phyloP scores from a whole-genome alignment of 352 stramenopile genomes.

The Phytophthora uliginosa region DNA sequence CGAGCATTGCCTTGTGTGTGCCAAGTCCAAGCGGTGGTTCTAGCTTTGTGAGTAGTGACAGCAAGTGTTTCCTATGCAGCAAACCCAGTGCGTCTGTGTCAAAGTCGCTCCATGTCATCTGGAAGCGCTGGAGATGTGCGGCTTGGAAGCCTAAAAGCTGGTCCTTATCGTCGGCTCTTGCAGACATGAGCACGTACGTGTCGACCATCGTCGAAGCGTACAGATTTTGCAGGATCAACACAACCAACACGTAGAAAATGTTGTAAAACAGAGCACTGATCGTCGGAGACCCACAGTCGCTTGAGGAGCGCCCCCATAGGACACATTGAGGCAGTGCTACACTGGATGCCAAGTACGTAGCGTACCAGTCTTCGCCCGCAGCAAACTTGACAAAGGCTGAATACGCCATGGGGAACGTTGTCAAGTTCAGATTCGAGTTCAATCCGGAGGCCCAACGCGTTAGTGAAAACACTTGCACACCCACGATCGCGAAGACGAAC shows the following conservation, averaged over 20 bases:
- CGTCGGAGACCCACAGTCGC: slow-evolving; percentile 73
- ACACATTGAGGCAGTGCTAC: slow-evolving; percentile 71
- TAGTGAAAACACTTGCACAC: slow-evolving; percentile 85
- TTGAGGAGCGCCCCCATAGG: slow-evolving; percentile 46
- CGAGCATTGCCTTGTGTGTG: slow-evolving; percentile 45
- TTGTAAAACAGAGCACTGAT: slow-evolving; percentile 84
- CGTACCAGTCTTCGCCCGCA: slow-evolving; percentile 87
- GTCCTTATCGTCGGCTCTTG: slow-evolving; percentile 66
- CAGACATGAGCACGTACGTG: slow-evolving; percentile 83
- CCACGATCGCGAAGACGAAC: slow-evolving; percentile 87
- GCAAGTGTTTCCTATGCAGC: slow-evolving; percentile 74
- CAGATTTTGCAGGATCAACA: slow-evolving; percentile 84
- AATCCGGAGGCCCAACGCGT: slow-evolving; percentile 84
- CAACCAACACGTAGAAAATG: slow-evolving; percentile 83
- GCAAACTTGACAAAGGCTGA: slow-evolving; percentile 86
- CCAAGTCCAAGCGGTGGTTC: slow-evolving; percentile 68
- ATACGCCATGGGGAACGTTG: slow-evolving; percentile 83
- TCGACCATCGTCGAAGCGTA: slow-evolving; percentile 88
- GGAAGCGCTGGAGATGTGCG: slow-evolving; percentile 72
- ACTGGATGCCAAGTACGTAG: slow-evolving; percentile 79
- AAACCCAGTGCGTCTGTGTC: slow-evolving; percentile 80
- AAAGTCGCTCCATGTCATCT: slow-evolving; percentile 80
- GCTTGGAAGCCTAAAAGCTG: slow-evolving; percentile 72
- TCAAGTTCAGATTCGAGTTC: slow-evolving; percentile 77
- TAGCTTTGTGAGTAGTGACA: slow-evolving; percentile 63